Base-by-base conservation (phyloP, 192 early-diverging fungal species). In the Coemansia sp. region DNA sequence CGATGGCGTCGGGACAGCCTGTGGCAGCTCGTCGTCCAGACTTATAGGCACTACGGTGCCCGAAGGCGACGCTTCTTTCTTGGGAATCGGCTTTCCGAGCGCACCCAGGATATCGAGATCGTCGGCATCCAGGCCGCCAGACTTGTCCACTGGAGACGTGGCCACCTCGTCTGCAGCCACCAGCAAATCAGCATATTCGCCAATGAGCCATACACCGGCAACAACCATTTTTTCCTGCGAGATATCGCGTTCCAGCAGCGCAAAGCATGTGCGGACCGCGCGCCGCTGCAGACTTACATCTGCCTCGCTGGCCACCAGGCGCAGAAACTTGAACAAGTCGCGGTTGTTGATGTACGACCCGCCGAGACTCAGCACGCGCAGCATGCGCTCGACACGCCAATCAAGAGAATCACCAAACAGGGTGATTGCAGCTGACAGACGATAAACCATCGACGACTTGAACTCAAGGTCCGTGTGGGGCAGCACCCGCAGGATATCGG, bases 341-440 rank as follows among this genome's bases (percentile, higher is more conserved):
- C 93, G 92, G 67, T 87, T 87, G 22, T 88, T 85, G n/a, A 93
- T 83, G 83, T 88, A 82, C 61, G 85, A 88, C 43, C 91, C 90
- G 35, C 87, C 90, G 64, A 91, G 74, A 58, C 91, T 88, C 51
- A 98, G 81, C 38, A 98, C 94, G 8, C 97, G 90, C 67, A 93
- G 81, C 55, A 98, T 89, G 3, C 95, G 98, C 70, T 99, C 98
- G 60, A 98, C 87, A 70, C 98, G 96, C 98, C 98, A 99, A 45
- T 95, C 91, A 65, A 92, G 92, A 73, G 95, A 95, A 28, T 96
- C 95, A 51, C 94, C 91, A 74, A 93, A 98, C 73, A 91, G 85
- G 28, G 93, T 94, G n/a, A 96, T 96, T 55, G 95, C 94, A 5
- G 96, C 89, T 39, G 91, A 91, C 59, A 99, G 94, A 54, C 96